Evolutionary conservation across 2,329 filamentous ascomycete genomes (phyloP), one percentile per base, ranked within the genome.

Genomic region (Fusarium buharicum): DNA sequence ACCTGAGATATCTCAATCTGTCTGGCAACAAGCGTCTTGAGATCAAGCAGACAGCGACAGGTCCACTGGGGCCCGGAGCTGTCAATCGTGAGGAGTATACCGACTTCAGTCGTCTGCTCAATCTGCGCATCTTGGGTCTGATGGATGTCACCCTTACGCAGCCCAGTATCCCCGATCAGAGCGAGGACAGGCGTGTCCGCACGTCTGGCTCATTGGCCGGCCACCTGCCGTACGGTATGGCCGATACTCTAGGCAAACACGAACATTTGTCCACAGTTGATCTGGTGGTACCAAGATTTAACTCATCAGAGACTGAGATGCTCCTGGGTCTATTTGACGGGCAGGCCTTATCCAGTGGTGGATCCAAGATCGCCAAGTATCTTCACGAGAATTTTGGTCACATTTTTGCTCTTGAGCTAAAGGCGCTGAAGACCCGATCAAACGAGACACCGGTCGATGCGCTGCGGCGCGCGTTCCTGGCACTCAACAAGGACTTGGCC

Each of bases 71-170:
- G 65, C 80, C 73, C 71, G 82, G 72, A 64, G 80, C 74, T 70
- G 84, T 75, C 74, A 90, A 81, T 79, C 87, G 73, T 78, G 90
- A 79, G 84, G 73, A 78, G 46, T 96, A 82, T 54, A 96, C 94
- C 0, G 94, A 97, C 73, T 99, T 99, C 74, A 93, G 87, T 66
- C 90, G 91, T 0, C 82, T 99, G 38, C 82, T 84, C 47, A 94
- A 96, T 71, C 82, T 99, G 50, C 86, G 95, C 31, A 90, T 98
- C 14, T 83, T 99, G 33, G 95, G 95, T 22, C 78, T 99, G 70
- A 99, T 99, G 93, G 95, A 99, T 78, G 95, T 99, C 24, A 99
- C 95, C 0, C 85, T 98, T 61, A 97, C 92, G 16, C 92, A 94
- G 41, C 92, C 93, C 4, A 96, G 90, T 41, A 93, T 98, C 44